phyloP scores from a whole-genome alignment of 148 eudicot species.

The Camellia japonica region DNA sequence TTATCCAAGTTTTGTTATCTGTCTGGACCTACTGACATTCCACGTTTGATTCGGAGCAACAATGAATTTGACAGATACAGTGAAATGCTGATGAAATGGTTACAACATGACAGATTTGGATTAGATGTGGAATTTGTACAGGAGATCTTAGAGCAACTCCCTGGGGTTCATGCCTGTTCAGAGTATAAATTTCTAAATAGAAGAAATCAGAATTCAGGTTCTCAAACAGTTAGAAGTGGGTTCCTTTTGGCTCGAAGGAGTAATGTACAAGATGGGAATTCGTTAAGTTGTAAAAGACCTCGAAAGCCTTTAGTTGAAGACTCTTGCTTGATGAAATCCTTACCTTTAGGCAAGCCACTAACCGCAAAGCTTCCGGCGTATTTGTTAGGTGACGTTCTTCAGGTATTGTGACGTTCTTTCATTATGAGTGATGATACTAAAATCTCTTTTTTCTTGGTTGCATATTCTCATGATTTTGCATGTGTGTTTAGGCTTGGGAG shows the following conservation, averaged over 20 bases:
- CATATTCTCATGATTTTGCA: conserved; percentile 15
- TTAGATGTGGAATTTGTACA: conserved; percentile 49
- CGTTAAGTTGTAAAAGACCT: conserved; percentile 24
- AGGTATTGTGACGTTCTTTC: conserved; percentile 27
- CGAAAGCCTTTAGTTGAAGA: conserved; percentile 22
- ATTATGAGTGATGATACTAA: not conserved
- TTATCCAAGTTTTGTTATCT: conserved; percentile 37
- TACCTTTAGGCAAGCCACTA: conserved; percentile 44
- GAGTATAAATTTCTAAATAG: conserved; percentile 33
- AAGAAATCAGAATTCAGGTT: conserved; percentile 31
- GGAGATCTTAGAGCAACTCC: conserved; percentile 54
- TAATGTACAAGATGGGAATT: not conserved
- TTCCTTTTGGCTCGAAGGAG: conserved; percentile 32
- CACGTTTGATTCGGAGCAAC: conserved; percentile 24
- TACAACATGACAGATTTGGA: conserved; percentile 50
- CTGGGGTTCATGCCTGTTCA: conserved; percentile 35
- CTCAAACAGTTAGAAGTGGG: conserved; percentile 47
- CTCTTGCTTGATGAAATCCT: conserved; percentile 17
- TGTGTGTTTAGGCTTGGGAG: conserved; percentile 47
- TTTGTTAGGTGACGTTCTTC: conserved; percentile 51
- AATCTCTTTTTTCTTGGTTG: not conserved
- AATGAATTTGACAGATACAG: conserved; percentile 24
- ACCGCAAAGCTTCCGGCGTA: conserved; percentile 39
- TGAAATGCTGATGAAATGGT: conserved; percentile 38
- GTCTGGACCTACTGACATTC: conserved; percentile 29